phyloP scores from a whole-genome alignment of 2,329 filamentous ascomycete species.

The Penicillium griseofulvum region DNA sequence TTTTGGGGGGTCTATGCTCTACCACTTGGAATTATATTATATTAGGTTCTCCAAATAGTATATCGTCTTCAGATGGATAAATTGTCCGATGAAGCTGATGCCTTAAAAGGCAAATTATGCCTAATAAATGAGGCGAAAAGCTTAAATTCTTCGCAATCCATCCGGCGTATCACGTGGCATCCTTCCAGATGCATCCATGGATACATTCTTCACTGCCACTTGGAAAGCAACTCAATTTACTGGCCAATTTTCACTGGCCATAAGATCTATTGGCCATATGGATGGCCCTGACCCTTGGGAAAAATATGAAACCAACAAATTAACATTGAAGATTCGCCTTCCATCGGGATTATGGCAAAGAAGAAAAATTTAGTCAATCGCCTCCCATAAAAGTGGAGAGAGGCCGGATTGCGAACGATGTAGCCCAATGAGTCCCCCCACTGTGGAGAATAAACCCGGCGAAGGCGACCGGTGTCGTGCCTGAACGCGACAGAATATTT shows the following conservation, averaged over 20 bases:
- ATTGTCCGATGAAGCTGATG: too few species aligned
- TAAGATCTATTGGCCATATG: neutral
- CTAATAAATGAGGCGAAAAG: too few species aligned
- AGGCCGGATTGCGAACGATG: neutral
- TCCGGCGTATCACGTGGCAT: too few species aligned
- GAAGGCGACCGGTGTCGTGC: constrained; percentile 17
- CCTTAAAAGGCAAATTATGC: too few species aligned
- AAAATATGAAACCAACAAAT: neutral
- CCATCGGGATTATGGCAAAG: neutral
- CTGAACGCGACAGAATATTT: constrained; percentile 7
- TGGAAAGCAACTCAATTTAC: neutral
- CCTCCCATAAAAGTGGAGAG: constrained; percentile 14
- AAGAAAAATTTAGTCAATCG: constrained; percentile 13
- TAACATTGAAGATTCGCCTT: neutral
- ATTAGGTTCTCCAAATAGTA: too few species aligned
- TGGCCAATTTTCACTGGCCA: neutral
- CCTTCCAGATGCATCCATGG: too few species aligned
- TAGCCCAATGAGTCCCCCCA: constrained; percentile 14
- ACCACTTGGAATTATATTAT: neutral
- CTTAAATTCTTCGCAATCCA: too few species aligned
- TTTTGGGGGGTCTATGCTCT: neutral
- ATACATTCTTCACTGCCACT: too few species aligned
- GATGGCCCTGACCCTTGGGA: neutral
- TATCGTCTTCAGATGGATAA: too few species aligned
- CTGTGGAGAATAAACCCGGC: constrained; percentile 11